These are phyloP conservation scores for Batkoa obscura DNA, from an alignment of 371 early-diverging fungal species.

Conservation along the genomic window DNA sequence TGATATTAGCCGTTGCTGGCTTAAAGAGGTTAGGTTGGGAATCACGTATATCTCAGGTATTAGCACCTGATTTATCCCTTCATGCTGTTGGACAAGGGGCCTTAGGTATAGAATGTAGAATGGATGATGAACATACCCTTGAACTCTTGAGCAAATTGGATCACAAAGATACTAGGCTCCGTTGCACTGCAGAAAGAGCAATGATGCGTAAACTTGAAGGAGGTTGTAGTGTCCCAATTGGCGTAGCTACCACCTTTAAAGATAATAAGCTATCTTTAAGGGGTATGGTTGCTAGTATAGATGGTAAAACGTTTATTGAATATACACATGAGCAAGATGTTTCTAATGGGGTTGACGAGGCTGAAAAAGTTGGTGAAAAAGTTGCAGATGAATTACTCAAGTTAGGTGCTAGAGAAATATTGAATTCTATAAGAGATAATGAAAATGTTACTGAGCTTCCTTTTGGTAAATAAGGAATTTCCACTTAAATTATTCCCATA, in stretches of 20 bases:
- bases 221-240: constrained; percentile 92
- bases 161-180: constrained; percentile 39
- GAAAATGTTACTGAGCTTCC: neutral
- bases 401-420: constrained; percentile 16
- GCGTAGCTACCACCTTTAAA: constrained; percentile 42
- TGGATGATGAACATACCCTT: constrained; percentile 28
- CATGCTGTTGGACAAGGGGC: constrained; percentile 95
- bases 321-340: constrained; percentile 20
- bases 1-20: constrained; percentile 83
- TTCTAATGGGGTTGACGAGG: constrained; percentile 13
- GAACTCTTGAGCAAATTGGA: constrained; percentile 34
- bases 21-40: constrained; percentile 45
- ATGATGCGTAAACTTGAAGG: constrained; percentile 84
- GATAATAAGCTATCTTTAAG: constrained; percentile 22
- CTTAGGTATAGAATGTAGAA: constrained; percentile 68
- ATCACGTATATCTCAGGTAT: constrained; percentile 45
- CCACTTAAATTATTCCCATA: neutral
- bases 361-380: constrained; percentile 12
- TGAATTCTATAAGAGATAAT: constrained; percentile 7
- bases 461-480: neutral
- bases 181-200: constrained; percentile 69
- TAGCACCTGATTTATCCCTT: constrained; percentile 36
- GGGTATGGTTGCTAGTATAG: constrained; percentile 47
- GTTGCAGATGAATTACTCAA: constrained; percentile 11
- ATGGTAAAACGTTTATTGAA: constrained; percentile 34